Conservation (phyloP, 805 yeast species). For the Hanseniaspora jakobsenii region DNA sequence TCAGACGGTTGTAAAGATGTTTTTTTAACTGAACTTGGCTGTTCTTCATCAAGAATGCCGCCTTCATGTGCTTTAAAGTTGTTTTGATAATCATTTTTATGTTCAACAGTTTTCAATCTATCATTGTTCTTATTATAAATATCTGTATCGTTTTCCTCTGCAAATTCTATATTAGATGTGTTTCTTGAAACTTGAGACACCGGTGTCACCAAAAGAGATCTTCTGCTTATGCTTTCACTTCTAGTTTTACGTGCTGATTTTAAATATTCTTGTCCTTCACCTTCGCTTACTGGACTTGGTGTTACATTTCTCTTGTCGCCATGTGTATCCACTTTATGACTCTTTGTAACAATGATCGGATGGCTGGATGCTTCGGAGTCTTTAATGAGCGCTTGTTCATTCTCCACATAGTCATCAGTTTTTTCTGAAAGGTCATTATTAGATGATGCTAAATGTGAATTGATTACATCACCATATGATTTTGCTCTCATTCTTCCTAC, state of each 20-base stretch:
- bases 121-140: neutral
- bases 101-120: no score
- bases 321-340: no score
- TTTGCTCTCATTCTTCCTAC: conserved; percentile 12
- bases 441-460: neutral
- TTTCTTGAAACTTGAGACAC: no score
- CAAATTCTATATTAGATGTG: neutral
- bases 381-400: no score
- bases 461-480: conserved; percentile 1
- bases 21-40: conserved; percentile 1
- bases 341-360: no score
- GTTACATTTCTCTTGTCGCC: conserved; percentile 7
- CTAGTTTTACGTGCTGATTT: neutral
- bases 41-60: neutral
- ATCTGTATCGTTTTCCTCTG: neutral
- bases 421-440: neutral
- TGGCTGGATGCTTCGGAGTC: no score
- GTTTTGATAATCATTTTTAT: no score
- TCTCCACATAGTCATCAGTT: no score
- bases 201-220: conserved; percentile 10
- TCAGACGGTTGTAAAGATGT: neutral
- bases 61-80: no score
- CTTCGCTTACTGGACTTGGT: conserved; percentile 7
- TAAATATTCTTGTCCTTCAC: neutral
- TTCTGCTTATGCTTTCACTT: conserved; percentile 1